A percentile compares a stretch with the other conserved stretches of the same genome.
phyloP scores from a whole-genome alignment of 2,329 filamentous ascomycete species.

The Fusarium torreyae region DNA sequence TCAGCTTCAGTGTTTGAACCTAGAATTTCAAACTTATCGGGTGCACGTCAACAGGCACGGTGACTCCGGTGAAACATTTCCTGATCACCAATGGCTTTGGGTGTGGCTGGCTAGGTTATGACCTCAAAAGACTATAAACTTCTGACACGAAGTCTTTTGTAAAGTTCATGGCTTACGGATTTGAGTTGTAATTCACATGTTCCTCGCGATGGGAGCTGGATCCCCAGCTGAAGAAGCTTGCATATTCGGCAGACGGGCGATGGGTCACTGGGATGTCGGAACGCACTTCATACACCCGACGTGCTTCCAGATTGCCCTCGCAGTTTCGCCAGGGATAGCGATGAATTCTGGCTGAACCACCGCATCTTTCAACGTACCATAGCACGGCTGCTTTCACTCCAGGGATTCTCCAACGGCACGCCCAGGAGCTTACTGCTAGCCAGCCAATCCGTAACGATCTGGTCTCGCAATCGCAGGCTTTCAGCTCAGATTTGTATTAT shows the following conservation, averaged over 20 bases:
- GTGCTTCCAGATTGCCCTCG: neutral
- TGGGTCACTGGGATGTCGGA: too few relatives aligned
- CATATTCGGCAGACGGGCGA: too few relatives aligned
- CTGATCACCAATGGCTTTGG: slow-evolving; percentile 23
- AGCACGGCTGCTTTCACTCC: slow-evolving; percentile 32
- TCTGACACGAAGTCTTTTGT: neutral
- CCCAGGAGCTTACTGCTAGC: slow-evolving; percentile 58
- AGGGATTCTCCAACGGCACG: slow-evolving; percentile 58
- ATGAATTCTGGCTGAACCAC: slow-evolving; percentile 31
- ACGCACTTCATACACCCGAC: too few relatives aligned
- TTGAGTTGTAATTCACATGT: neutral
- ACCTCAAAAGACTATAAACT: neutral
- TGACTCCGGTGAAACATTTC: slow-evolving; percentile 30
- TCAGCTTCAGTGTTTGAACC: neutral
- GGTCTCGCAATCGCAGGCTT: slow-evolving; percentile 30
- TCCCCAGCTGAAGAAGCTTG: too few relatives aligned
- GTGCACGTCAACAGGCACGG: slow-evolving; percentile 1
- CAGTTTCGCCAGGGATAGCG: neutral
- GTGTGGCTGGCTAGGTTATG: neutral
- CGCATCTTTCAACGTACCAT: slow-evolving; percentile 39
- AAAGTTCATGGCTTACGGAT: neutral
- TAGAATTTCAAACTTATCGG: neutral
- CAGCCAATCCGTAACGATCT: slow-evolving; percentile 57
- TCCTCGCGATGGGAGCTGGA: neutral
- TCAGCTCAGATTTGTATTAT: slow-evolving; percentile 12